These are phyloP conservation scores for Arachnomyces sp. DNA, from an alignment of 2,329 filamentous ascomycete species.

Conservation along the genomic window DNA sequence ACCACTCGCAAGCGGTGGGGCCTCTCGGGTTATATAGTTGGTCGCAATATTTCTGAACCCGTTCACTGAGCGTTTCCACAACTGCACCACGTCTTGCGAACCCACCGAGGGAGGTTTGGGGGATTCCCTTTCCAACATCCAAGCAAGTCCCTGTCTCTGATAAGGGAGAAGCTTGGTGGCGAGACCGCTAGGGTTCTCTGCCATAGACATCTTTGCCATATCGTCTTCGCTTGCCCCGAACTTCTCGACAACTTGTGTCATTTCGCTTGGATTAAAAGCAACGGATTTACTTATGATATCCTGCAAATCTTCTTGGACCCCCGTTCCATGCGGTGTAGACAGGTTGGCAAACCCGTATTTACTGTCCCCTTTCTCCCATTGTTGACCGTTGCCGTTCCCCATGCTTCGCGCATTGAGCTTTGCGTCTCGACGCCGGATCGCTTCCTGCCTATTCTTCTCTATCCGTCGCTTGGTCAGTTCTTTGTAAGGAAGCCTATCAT, in stretches of 20 bases:
- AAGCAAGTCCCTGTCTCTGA: conserved; percentile 68
- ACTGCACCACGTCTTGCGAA: conserved; percentile 58
- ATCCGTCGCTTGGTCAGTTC: conserved; percentile 45
- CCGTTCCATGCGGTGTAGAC: conserved; percentile 21
- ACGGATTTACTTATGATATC: conserved; percentile 60
- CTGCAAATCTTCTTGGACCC: conserved; percentile 43
- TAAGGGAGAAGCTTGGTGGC: conserved; percentile 66
- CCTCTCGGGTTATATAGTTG: conserved; percentile 51
- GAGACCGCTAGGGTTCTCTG: conserved; percentile 57
- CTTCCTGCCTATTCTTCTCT: conserved; percentile 44
- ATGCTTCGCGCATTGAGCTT: conserved; percentile 2
- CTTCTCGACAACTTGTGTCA: conserved; percentile 57
- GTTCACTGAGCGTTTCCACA: conserved; percentile 58
- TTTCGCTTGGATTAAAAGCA: conserved; percentile 57
- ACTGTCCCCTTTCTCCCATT: conserved; percentile 19
- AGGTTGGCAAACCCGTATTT: conserved; percentile 28
- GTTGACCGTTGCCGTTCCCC: conserved; percentile 17
- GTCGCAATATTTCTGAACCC: conserved; percentile 62
- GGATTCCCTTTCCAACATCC: conserved; percentile 70
- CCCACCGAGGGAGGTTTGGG: conserved; percentile 54
- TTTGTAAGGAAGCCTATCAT: conserved; percentile 52
- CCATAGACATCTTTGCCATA: conserved; percentile 63
- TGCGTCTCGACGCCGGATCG: conserved; percentile 37
- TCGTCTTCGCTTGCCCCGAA: conserved; percentile 64
- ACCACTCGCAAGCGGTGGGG: conserved; percentile 62